Evolutionary conservation across 2,329 filamentous ascomycete genomes (phyloP), one percentile per base, ranked within the genome.

Genomic region (Trichoderma aggressivum): DNA sequence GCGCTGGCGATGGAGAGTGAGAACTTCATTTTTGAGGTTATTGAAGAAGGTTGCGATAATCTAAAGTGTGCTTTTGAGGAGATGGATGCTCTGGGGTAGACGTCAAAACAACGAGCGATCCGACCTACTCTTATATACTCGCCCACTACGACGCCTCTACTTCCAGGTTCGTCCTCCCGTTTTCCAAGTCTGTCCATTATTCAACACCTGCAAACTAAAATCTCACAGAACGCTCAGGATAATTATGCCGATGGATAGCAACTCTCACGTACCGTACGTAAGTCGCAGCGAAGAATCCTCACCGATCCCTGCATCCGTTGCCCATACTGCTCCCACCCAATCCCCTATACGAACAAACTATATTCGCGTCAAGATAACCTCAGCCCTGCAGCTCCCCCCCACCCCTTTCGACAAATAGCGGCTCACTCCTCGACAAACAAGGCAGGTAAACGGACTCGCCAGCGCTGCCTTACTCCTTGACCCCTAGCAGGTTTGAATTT

Each of bases 21-120:
- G 59, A 70, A 60, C 64, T 73, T 71, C 72, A 73, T 73, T 3
- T 61, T 72, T 26, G 34, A 4, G 18, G 7, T 11, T 63, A 7
- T 26, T 12, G 18, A 2, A 24, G 53, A 43, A 18, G n/a, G 7
- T 0, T 26, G 18, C 0, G 3, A 10, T 7, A n/a, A 11, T 14
- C n/a, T 8, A 12, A 8, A 30, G 18, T 50, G 26, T 14, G 18
- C 3, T 21, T 21, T 43, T 58, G 26, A 32, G 47, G 26, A 32
- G 47, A 60, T 26, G 24, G 14, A 26, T 60, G 32, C 12, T 67
- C 3, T 43, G 43, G 21, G 34, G 10, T 59, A 8, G 6, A 11
- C 16, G 8, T 36, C 21, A 16, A n/a, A 34, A 30, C 28, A 28
- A 28, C 14, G 14, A 12, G 56, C 36, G 66, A 53, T 21, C 28